Percentiles rank a stretch among this genome's conserved stretches.
These are phyloP conservation scores for Trametes elegans DNA, from an alignment of 768 basidiomycete genomes.

Conservation along the genomic window DNA sequence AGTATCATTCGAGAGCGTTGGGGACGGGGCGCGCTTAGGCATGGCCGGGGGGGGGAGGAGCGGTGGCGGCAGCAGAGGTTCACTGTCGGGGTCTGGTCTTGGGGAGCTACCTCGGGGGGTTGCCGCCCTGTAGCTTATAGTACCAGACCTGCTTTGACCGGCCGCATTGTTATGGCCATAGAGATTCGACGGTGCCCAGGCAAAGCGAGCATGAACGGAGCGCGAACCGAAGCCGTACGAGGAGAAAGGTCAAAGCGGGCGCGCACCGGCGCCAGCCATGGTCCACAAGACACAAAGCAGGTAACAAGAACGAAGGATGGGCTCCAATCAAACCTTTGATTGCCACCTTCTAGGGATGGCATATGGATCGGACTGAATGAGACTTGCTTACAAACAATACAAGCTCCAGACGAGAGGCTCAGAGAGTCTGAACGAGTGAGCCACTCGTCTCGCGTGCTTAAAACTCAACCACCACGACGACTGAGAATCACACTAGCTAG, in stretches of 20 bases:
- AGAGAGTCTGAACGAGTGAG: too few species aligned
- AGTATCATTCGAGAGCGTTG: conserved; percentile 42
- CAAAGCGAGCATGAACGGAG: not conserved
- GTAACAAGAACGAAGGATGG: too few species aligned
- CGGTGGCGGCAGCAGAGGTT: conserved; percentile 15
- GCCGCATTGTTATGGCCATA: not conserved
- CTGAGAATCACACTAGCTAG: too few species aligned
- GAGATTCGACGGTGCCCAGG: not conserved
- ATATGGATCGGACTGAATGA: too few species aligned
- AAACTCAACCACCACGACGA: too few species aligned
- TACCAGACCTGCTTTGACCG: not conserved
- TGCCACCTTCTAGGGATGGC: too few species aligned
- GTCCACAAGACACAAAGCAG: not conserved
- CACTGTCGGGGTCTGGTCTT: not conserved
- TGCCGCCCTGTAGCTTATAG: too few species aligned
- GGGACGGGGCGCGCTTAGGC: conserved; percentile 42
- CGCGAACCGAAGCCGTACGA: not conserved
- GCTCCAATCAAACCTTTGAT: too few species aligned
- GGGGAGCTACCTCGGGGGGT: not conserved
- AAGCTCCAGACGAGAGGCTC: too few species aligned
- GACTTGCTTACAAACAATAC: too few species aligned
- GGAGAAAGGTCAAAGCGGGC: not conserved
- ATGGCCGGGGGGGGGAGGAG: conserved; percentile 21
- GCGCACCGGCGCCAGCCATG: too few species aligned
- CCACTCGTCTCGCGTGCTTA: too few species aligned